Percentiles rank a stretch among this genome's conserved stretches.
These are phyloP conservation scores for Noccaea caerulescens DNA, from an alignment of 345 rosid genomes.

Conservation along the genomic window DNA sequence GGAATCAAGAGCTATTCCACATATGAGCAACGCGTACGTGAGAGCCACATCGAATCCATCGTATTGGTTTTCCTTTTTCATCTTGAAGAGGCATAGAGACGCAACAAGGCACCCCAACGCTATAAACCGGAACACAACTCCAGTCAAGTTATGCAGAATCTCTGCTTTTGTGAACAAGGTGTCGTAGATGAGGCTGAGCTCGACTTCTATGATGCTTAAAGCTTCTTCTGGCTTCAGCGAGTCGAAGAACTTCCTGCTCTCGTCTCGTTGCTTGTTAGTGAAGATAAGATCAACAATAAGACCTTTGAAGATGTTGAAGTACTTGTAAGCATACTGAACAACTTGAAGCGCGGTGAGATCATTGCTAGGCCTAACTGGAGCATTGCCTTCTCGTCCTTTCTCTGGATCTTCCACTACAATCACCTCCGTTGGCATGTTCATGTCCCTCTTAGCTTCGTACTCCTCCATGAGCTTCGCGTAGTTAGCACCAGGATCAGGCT, in stretches of 20 bases:
- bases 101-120: conserved; percentile 43
- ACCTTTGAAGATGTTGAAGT: conserved; percentile 47
- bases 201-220: conserved; percentile 47
- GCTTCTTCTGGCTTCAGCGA: conserved; percentile 25
- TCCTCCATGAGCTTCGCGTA: conserved; percentile 45
- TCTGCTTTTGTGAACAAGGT: conserved; percentile 54
- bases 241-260: conserved; percentile 30
- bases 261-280: conserved; percentile 18
- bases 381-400: conserved; percentile 31
- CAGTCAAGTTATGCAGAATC: conserved; percentile 24
- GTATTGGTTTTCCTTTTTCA: conserved; percentile 37
- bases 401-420: conserved; percentile 33
- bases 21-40: conserved; percentile 59
- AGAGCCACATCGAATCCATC: conserved; percentile 50
- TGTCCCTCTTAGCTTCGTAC: conserved; percentile 20
- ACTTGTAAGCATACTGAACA: conserved; percentile 42
- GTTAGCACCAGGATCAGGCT: conserved; percentile 42
- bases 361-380: neutral
- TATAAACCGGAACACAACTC: conserved; percentile 40
- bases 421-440: conserved; percentile 32
- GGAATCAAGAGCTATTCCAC: conserved; percentile 60
- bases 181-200: conserved; percentile 54
- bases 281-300: conserved; percentile 52
- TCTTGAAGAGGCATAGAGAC: conserved; percentile 49
- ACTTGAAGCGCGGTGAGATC: conserved; percentile 25